A percentile compares a stretch with the other conserved stretches of the same genome.
phyloP scores from a whole-genome alignment of 768 basidiomycete species.

The Asterophora parasitica region DNA sequence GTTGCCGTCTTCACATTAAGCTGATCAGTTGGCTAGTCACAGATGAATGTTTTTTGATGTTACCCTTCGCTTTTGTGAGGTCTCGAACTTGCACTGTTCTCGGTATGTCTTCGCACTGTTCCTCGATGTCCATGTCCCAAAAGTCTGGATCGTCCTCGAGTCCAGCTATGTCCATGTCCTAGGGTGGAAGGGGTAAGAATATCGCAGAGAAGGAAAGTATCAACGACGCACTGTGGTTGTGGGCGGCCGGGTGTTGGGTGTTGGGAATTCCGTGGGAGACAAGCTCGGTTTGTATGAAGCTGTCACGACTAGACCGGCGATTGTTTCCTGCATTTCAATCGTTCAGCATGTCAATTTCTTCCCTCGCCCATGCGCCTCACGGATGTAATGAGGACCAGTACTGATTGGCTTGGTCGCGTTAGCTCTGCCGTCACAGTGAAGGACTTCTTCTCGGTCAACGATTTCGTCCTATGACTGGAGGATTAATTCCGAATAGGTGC shows the following conservation, averaged over 20 bases:
- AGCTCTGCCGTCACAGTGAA: slow-evolving; percentile 60
- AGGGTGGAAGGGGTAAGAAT: background rate
- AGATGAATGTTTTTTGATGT: background rate
- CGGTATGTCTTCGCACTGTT: slow-evolving; percentile 26
- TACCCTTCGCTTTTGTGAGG: slow-evolving; percentile 27
- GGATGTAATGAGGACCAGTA: slow-evolving; percentile 56
- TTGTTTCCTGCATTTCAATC: slow-evolving; percentile 52
- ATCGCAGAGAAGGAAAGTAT: background rate
- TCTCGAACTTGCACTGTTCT: slow-evolving; percentile 23
- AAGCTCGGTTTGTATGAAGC: slow-evolving; percentile 56
- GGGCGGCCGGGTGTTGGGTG: slow-evolving; percentile 66
- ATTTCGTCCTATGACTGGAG: slow-evolving; percentile 52
- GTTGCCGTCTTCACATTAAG: background rate
- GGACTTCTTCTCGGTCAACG: slow-evolving; percentile 50
- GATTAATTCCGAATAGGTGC: background rate
- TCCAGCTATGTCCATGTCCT: slow-evolving; percentile 66
- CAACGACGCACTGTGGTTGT: slow-evolving; percentile 43
- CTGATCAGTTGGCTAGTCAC: slow-evolving; percentile 1
- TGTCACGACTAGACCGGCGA: slow-evolving; percentile 60
- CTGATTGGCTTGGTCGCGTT: slow-evolving; percentile 69
- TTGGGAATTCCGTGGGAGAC: slow-evolving; percentile 53
- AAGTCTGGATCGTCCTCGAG: slow-evolving; percentile 68
- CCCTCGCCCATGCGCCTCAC: slow-evolving; percentile 34
- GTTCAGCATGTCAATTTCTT: background rate
- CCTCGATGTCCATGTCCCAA: slow-evolving; percentile 52